phyloP scores from a whole-genome alignment of 495 filamentous ascomycete genomes.

The Talaromyces proteolyticus region DNA sequence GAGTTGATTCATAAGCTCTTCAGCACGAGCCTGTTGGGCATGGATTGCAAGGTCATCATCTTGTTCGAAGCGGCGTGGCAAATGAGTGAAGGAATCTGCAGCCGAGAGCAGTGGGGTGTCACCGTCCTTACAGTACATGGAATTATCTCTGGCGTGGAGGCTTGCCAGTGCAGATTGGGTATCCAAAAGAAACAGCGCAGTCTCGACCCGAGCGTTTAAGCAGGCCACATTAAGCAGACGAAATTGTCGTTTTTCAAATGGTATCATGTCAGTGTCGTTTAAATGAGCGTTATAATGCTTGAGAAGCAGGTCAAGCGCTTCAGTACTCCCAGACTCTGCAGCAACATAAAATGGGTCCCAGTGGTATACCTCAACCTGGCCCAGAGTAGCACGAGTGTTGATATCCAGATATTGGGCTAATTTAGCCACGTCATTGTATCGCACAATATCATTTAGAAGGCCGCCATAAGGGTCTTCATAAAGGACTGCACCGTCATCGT shows the following conservation, averaged over 20 bases:
- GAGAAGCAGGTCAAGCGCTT: neutral
- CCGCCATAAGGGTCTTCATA: neutral
- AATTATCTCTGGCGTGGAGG: neutral
- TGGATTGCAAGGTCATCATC: neutral
- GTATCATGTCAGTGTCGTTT: neutral
- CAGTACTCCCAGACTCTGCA: neutral
- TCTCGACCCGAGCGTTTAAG: neutral
- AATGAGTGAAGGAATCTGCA: neutral
- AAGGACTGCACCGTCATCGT: neutral
- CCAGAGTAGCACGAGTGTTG: neutral
- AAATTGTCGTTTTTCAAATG: neutral
- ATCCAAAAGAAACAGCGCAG: slow-evolving; percentile 2
- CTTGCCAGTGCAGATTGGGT: neutral
- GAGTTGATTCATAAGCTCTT: slow-evolving; percentile 8
- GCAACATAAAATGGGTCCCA: slow-evolving; percentile 2
- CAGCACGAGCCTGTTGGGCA: neutral
- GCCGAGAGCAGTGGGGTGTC: slow-evolving; percentile 1
- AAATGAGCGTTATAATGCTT: neutral
- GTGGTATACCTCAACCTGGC: neutral
- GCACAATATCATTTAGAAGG: neutral
- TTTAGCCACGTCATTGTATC: neutral
- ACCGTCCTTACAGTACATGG: too few species aligned
- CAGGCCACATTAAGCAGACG: neutral
- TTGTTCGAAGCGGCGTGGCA: neutral
- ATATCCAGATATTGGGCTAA: neutral